These are phyloP conservation scores for Colletotrichum magnum DNA, from an alignment of 2,329 filamentous ascomycete species.

Conservation along the genomic window DNA sequence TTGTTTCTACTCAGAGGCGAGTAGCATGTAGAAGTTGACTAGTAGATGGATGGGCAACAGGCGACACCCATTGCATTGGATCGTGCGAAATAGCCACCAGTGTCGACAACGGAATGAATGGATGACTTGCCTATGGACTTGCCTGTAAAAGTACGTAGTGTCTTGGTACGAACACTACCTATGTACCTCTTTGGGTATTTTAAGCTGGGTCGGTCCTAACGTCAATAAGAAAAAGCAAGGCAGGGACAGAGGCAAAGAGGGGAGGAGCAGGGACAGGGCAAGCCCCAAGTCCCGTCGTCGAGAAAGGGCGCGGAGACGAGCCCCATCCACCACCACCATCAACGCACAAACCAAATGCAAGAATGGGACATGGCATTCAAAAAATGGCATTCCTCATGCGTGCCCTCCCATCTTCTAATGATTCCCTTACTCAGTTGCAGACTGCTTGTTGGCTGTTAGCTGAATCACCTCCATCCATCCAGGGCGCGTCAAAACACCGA, in stretches of 20 bases:
- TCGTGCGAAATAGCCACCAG: background rate
- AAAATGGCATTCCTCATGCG: background rate
- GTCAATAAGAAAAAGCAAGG: background rate
- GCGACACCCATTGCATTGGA: constrained; percentile 6
- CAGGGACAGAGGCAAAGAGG: background rate
- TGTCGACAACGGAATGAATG: no score
- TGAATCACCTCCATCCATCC: background rate
- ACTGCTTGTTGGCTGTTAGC: no score
- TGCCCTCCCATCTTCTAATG: no score
- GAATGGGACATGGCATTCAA: background rate
- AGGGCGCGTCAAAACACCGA: background rate
- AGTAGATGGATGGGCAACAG: background rate
- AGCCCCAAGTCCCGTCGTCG: constrained; percentile 3
- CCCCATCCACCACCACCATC: constrained; percentile 2
- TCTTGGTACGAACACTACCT: no score
- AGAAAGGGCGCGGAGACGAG: background rate
- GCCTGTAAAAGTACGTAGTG: no score
- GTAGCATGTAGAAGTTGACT: background rate
- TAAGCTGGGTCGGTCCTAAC: no score
- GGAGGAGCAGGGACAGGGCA: constrained; percentile 26
- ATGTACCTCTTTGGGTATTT: no score
- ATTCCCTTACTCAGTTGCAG: no score
- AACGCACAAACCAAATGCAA: background rate
- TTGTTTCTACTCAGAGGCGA: no score
- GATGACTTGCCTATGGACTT: no score